These are phyloP conservation scores for Heritiera fomes DNA, from an alignment of 345 rosid genomes.

Conservation along the genomic window DNA sequence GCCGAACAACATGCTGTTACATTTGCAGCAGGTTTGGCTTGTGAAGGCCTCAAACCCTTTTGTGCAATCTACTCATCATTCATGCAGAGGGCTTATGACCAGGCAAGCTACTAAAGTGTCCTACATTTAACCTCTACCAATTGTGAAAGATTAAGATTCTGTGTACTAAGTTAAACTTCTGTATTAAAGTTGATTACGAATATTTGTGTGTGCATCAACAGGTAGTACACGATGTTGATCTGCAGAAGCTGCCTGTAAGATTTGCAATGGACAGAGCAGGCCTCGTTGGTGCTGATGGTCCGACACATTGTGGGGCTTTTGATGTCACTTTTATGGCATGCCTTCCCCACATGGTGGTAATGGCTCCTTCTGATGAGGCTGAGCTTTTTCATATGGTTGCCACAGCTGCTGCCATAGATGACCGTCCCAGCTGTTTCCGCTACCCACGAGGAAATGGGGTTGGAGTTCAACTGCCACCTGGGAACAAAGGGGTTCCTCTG, in stretches of 20 bases:
- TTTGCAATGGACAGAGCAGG: constrained; percentile 99
- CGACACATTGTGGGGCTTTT: constrained; percentile 95
- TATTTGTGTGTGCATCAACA: constrained; percentile 30
- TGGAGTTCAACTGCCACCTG: constrained; percentile 70
- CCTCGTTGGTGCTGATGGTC: constrained; percentile 97
- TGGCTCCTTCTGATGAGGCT: constrained; percentile 99
- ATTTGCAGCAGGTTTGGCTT: constrained; percentile 96
- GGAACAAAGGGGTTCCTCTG: constrained; percentile 83
- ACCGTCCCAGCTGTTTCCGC: constrained; percentile 95
- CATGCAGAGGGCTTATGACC: constrained; percentile 97
- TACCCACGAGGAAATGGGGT: constrained; percentile 94
- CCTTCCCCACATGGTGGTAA: constrained; percentile 97
- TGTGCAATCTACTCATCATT: constrained; percentile 95
- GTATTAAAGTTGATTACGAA: constrained; percentile 2
- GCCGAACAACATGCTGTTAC: constrained; percentile 99
- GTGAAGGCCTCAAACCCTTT: constrained; percentile 94
- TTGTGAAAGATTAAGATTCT: neutral
- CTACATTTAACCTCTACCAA: neutral
- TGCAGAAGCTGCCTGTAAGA: constrained; percentile 94
- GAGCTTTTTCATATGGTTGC: constrained; percentile 98
- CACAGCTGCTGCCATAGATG: constrained; percentile 86
- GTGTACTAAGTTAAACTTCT: neutral
- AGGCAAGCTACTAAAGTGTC: constrained; percentile 48
- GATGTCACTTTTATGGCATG: constrained; percentile 98
- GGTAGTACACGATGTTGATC: constrained; percentile 96